These are phyloP conservation scores for Lepraria neglecta DNA, from an alignment of 495 filamentous ascomycete genomes.

Conservation along the genomic window DNA sequence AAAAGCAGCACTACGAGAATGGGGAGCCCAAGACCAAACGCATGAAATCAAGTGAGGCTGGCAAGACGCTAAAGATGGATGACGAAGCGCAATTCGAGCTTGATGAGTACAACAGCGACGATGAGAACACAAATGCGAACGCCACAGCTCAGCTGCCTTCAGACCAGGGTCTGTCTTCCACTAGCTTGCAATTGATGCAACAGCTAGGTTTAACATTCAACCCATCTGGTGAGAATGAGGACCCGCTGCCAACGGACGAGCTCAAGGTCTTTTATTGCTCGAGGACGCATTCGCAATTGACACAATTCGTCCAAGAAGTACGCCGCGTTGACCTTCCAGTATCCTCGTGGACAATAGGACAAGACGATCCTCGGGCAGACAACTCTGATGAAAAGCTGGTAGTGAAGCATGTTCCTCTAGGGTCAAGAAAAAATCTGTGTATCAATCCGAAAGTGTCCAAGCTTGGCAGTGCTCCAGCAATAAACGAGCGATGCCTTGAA, in stretches of 20 bases:
- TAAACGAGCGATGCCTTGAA: conserved; percentile 93
- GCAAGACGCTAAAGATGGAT: conserved; percentile 34
- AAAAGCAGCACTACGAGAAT: conserved; percentile 45
- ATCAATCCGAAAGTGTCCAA: conserved; percentile 77
- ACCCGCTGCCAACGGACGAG: conserved; percentile 49
- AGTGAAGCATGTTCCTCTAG: conserved; percentile 80
- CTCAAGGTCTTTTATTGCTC: conserved; percentile 91
- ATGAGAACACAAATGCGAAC: conserved; percentile 34
- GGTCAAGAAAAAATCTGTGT: conserved; percentile 87
- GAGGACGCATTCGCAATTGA: conserved; percentile 88
- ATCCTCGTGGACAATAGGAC: conserved; percentile 35
- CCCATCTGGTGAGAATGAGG: conserved; percentile 40
- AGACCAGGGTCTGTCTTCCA: conserved; percentile 48
- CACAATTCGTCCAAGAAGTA: conserved; percentile 88
- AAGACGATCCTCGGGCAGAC: conserved; percentile 33
- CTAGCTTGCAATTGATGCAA: conserved; percentile 58
- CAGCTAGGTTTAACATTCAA: conserved; percentile 38
- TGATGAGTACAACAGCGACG: conserved; percentile 75
- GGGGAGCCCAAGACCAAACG: conserved; percentile 47
- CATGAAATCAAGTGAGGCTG: conserved; percentile 33
- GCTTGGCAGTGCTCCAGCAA: conserved; percentile 67
- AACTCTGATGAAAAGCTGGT: conserved; percentile 45
- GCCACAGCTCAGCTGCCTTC: conserved; percentile 22
- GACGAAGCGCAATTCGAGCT: conserved; percentile 71
- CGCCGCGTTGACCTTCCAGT: conserved; percentile 74